Evolutionary conservation across 2,329 filamentous ascomycete species (phyloP).

Genomic region (Aspergillus arachidicola): DNA sequence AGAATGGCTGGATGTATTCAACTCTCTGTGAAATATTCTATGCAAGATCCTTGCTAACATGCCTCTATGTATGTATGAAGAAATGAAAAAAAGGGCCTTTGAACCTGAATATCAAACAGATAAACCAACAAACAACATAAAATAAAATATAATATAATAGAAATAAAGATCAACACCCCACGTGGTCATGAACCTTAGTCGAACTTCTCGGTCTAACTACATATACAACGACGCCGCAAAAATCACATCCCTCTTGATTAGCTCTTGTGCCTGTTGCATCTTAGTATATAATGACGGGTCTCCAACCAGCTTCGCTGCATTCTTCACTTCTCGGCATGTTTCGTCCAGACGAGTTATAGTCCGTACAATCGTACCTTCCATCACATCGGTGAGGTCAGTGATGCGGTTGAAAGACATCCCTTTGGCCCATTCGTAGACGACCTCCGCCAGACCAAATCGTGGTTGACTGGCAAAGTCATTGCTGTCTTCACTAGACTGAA

Average conservation of each 20-base stretch:
- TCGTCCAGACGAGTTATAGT: constrained; percentile 94
- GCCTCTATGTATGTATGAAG: neutral
- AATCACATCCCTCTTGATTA: constrained; percentile 95
- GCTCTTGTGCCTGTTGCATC: constrained; percentile 96
- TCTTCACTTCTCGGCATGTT: constrained; percentile 96
- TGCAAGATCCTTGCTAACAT: neutral
- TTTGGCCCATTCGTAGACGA: constrained; percentile 97
- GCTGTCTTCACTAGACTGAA: constrained; percentile 83
- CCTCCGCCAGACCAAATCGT: constrained; percentile 91
- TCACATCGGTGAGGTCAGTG: constrained; percentile 90
- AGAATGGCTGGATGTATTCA: neutral
- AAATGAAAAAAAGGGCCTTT: neutral
- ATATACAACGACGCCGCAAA: constrained; percentile 88
- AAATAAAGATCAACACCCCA: neutral
- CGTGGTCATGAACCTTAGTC: constrained; percentile 3
- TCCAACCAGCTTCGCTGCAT: constrained; percentile 90
- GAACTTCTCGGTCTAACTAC: constrained; percentile 46
- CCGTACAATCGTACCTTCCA: constrained; percentile 95
- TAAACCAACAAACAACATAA: neutral
- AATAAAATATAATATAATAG: neutral
- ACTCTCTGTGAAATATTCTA: neutral
- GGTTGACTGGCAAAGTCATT: constrained; percentile 89
- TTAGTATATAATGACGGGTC: constrained; percentile 92
- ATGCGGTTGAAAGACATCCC: constrained; percentile 99
- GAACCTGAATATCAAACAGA: neutral